phyloP scores from a whole-genome alignment of 73 alveolate genomes.

The Effrenium voratum region DNA sequence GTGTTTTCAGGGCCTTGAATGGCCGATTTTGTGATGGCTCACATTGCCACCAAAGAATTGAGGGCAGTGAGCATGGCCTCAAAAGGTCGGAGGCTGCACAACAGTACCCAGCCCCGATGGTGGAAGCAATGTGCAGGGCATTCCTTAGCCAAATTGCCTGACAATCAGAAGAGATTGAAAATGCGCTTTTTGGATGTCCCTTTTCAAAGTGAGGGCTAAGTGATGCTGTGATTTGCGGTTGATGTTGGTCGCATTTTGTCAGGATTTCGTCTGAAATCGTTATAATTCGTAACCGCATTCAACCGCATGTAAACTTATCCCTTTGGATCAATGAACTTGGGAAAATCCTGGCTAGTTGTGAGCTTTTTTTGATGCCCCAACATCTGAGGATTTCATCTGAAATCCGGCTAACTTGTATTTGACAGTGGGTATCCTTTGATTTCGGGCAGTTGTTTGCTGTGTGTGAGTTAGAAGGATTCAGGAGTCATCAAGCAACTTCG shows the following conservation, averaged over 20 bases:
- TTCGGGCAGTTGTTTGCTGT: too few relatives aligned
- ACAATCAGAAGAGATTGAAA: not conserved
- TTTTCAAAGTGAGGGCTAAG: not conserved
- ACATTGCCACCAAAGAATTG: not conserved
- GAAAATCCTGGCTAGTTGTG: not conserved
- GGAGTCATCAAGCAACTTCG: not conserved
- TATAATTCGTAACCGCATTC: not conserved
- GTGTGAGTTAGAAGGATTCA: not conserved
- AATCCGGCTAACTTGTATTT: not conserved
- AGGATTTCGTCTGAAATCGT: not conserved
- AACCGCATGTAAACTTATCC: too few relatives aligned
- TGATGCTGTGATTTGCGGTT: not conserved
- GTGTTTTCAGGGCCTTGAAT: not conserved
- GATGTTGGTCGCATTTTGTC: not conserved
- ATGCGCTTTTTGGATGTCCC: not conserved
- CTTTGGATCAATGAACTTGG: not conserved
- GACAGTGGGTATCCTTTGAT: too few relatives aligned
- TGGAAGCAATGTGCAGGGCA: not conserved
- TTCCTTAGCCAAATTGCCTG: too few relatives aligned
- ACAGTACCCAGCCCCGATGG: not conserved
- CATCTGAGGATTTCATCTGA: not conserved
- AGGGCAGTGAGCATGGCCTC: not conserved
- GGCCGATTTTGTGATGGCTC: not conserved
- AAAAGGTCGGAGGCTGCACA: not conserved
- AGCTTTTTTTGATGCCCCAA: not conserved